Base-by-base conservation (phyloP, 257 asterid species). In the Primulina huaijiensis region DNA sequence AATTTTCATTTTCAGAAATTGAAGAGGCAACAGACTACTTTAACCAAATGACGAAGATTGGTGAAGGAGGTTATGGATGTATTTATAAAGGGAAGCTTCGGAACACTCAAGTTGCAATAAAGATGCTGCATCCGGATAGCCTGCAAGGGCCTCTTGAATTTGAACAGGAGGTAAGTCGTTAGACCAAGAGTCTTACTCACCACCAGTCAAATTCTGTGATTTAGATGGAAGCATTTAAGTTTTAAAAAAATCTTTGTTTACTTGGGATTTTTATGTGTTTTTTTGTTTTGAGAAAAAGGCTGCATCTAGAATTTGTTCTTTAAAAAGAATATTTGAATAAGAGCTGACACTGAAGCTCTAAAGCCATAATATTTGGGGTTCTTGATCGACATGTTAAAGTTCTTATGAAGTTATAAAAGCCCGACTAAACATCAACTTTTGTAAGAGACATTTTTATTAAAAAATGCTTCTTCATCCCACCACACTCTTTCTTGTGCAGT, bases 1-100 rank as follows among this genome's bases (percentile, higher is more conserved):
- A 87, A 67, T 93, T 87, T 72, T 81, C 84, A 29, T 86, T 86
- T 75, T 23, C 75, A 33, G 98, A 92, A 82, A 90, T 93, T 29
- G 85, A 90, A 76, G 90, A 79, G 74, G 99, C 97, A 31, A 87
- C 99, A 3, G 55, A 33, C 68, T 77, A 71, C 78, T 90, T 90
- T 69, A 85, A 84, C 74, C 87, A 80, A 31, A 67, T 77, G 66
- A 63, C 80, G 81, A 89, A 84, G 87, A 89, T 90, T 65, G 96
- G 94, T 40, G 94, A 89, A 83, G 99, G 97, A 56, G 92, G 94
- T 72, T 90, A 89, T 63, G 97, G 99, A 56, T 82, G 77, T 80
- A 87, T 90, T 9, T 90, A 89, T 63, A 85, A 74, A 73, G 97
- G 95, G 64, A 59, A 82, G 68, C 90, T 93, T 58, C 89, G 86